Evolutionary conservation across 1,284 basidiomycete genomes (phyloP).

Genomic region (Marasmius tenuissimus): DNA sequence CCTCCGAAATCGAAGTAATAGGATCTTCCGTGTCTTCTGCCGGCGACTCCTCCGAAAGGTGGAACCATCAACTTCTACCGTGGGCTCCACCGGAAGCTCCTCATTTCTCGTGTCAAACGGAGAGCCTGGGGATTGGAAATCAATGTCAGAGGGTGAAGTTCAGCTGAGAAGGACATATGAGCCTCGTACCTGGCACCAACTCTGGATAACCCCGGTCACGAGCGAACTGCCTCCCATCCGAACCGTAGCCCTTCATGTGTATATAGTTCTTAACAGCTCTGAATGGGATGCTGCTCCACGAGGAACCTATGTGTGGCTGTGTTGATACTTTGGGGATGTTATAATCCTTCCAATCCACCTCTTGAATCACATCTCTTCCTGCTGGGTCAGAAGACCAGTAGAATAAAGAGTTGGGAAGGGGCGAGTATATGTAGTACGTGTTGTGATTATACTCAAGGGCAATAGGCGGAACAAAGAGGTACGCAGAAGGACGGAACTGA

Average conservation of each 20-base stretch:
- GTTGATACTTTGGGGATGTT: not conserved
- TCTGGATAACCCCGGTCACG: not conserved
- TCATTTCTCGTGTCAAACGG: too few relatives aligned
- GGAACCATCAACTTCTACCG: too few relatives aligned
- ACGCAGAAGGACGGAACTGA: not conserved
- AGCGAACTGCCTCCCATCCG: not conserved
- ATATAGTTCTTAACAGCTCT: not conserved
- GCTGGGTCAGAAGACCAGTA: not conserved
- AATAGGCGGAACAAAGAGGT: not conserved
- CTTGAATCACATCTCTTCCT: not conserved
- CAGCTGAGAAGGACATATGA: too few relatives aligned
- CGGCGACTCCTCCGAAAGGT: too few relatives aligned
- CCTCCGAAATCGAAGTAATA: too few relatives aligned
- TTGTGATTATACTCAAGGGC: not conserved
- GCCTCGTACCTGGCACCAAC: not conserved
- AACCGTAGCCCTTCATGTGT: not conserved
- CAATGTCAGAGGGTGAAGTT: too few relatives aligned
- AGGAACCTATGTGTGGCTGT: not conserved
- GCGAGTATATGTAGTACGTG: not conserved
- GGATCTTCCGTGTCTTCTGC: too few relatives aligned
- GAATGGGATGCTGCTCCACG: not conserved
- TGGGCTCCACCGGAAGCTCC: too few relatives aligned
- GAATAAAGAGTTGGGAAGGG: not conserved
- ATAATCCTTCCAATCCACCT: not conserved
- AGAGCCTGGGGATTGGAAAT: too few relatives aligned